Base-by-base conservation (phyloP, 768 basidiomycete genomes). In the Gelatoporia subvermispora region DNA sequence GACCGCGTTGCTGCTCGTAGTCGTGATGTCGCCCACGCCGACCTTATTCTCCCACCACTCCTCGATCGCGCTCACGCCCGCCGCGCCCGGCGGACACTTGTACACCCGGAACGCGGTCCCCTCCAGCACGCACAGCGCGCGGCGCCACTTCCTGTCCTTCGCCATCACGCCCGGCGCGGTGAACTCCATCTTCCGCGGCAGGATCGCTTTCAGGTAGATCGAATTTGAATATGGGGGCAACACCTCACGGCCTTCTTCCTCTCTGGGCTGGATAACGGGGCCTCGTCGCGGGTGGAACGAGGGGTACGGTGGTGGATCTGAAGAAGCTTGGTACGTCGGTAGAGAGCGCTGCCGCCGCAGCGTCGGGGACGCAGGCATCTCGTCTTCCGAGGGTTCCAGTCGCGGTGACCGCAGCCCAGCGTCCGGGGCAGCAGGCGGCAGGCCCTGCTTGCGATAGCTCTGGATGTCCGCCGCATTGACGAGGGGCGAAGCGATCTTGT, bases 151-250 rank as follows among this genome's bases (percentile, higher is more conserved):
- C 40, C 96, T 74, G 63, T 98, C 94, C 62, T 75, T 79, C 7
- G 94, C 85, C 65, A 95, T 90, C 2, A 90, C 73, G 7, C 93
- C 93, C 0, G 93, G 92, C 10, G 76, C 67, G 3, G 68, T 72
- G 62, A 99, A 98, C 72, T 99, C 96, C 82, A 93, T 79, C 74
- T 99, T 99, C 41, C 89, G 81, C 1, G 87, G 86, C 72, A 99
- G 78, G 46, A 84, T 75, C 3, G 84, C 90, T 31, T 80, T 76
- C 58, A 97, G 79, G 60, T 89, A 84, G 16, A 98, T 78, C 15
- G 73, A 68, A 67, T 96, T 97, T 51, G 77, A 78, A 65, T 99
- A 99, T 4, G 64, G 36, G 0, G 96, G 96, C 1, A 99, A 75
- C 35, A 64, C 65, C 66, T 99, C 95, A 41, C 57, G 68, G 8